A percentile compares a stretch with the other conserved stretches of the same genome.
These are phyloP conservation scores for Globisporangium camurandrum DNA, from an alignment of 352 stramenopile species.

Conservation along the genomic window DNA sequence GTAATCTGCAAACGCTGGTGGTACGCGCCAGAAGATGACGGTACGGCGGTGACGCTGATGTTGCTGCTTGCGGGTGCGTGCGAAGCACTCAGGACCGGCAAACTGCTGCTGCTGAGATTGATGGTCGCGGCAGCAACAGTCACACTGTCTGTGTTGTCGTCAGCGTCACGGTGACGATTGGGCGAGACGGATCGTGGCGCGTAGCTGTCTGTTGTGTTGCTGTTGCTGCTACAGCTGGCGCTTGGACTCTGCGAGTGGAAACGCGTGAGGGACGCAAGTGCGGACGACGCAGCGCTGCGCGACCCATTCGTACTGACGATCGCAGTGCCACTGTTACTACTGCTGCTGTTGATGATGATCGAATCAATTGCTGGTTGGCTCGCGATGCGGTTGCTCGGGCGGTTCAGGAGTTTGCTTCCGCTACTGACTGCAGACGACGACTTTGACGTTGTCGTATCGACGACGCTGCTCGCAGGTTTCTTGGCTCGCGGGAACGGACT, in stretches of 20 bases:
- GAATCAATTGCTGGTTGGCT: conserved; percentile 17
- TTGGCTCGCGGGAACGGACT: conserved; percentile 33
- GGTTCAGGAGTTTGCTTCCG: conserved; percentile 22
- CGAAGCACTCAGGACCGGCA: conserved; percentile 11
- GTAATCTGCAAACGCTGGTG: conserved; percentile 11
- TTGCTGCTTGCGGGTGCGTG: conserved; percentile 5
- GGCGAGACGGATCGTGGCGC: conserved; percentile 6
- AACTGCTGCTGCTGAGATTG: conserved; percentile 10
- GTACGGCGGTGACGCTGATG: conserved; percentile 4
- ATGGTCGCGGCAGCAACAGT: neutral
- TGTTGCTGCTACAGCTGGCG: conserved; percentile 8
- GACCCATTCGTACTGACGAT: conserved; percentile 6
- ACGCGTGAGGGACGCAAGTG: conserved; percentile 35
- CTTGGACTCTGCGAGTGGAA: conserved; percentile 24
- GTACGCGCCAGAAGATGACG: conserved; percentile 2
- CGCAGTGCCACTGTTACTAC: no score
- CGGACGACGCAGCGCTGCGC: conserved; percentile 20
- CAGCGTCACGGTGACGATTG: conserved; percentile 15
- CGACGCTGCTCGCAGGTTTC: conserved; percentile 28
- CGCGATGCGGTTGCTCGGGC: conserved; percentile 18
- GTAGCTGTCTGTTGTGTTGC: conserved; percentile 11
- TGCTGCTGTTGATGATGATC: no score
- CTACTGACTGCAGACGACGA: no score
- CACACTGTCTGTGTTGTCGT: neutral
- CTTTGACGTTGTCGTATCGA: conserved; percentile 16